Evolutionary conservation across 257 asterid genomes (phyloP), one percentile per base, ranked within the genome.

Genomic region (Euphrasia confusa): DNA sequence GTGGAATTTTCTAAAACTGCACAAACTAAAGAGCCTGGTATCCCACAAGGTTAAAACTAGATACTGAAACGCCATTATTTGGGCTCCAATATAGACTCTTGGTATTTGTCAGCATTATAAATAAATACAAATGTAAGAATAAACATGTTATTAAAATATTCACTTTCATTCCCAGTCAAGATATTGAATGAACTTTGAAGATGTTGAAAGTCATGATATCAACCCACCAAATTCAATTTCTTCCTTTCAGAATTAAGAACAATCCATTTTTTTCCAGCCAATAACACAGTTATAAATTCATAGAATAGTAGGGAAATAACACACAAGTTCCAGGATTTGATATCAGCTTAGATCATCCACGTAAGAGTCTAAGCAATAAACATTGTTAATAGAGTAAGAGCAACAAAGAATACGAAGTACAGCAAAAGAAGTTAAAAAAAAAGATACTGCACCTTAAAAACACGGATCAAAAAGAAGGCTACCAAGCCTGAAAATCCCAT

Each of bases 401-500:
- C 10, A 54, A 47, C 62, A 45, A 57, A 40, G 11, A 58, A 5
- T n/a, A 45, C 54, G 74, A 32, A 71, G 10, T 18, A 67, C 56
- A 37, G 26, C 18, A 54, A 59, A 58, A 45, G 37, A 64, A 48
- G 50, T 59, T 45, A 32, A n/a, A 58, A 67, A 32, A 9, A 55
- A 30, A 30, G 33, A 30, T 30, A 53, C 32, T 27, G 42, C 78
- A 89, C 99, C 97, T 89, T 92, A 53, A 86, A 80, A 76, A 92
- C 88, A 49, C 97, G 97, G 58, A 92, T 75, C 71, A 92, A 86
- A 64, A 92, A 52, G 77, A 92, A 92, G 27, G 99, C 95, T 69
- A 92, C 99, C 72, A 83, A 55, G 64, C 95, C 99, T 9, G 97
- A 92, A 84, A 92, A 89, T 54, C 96, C 99, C 99, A 92, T 92